Evolutionary conservation across 768 basidiomycete species (phyloP).

Genomic region (Lactarius sanguifluus): DNA sequence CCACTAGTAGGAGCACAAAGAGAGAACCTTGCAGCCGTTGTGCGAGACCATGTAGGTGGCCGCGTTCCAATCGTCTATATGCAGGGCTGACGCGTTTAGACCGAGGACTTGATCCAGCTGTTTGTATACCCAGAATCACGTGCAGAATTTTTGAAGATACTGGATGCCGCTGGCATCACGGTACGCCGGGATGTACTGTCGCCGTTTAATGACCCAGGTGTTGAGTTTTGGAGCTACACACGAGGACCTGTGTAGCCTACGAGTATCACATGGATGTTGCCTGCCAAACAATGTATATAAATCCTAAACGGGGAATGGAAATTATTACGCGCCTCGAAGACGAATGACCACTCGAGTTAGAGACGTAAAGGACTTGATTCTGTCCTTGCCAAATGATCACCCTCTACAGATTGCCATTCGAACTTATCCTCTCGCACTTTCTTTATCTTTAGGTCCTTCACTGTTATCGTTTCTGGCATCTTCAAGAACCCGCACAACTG

Average conservation of each 20-base stretch:
- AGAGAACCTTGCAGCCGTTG: constrained; percentile 49
- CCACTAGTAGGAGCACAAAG: constrained; percentile 11
- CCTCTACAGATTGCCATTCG: constrained; percentile 59
- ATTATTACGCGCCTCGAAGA: not conserved
- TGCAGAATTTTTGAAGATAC: constrained; percentile 57
- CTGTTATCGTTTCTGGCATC: constrained; percentile 54
- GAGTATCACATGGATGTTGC: not conserved
- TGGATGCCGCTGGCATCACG: constrained; percentile 42
- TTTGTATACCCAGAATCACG: constrained; percentile 80
- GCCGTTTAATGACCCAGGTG: constrained; percentile 28
- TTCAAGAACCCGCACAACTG: constrained; percentile 31
- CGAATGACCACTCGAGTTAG: not conserved
- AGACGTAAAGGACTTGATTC: constrained; percentile 9
- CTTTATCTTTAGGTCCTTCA: constrained; percentile 65
- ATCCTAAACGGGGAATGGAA: not conserved
- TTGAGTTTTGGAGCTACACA: constrained; percentile 73
- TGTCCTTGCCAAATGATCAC: constrained; percentile 39
- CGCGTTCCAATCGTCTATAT: not conserved
- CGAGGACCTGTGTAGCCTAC: not conserved
- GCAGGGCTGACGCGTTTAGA: constrained; percentile 40
- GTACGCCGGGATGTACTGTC: constrained; percentile 37
- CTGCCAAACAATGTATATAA: constrained; percentile 9
- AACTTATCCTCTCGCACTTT: constrained; percentile 65
- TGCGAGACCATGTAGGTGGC: constrained; percentile 60
- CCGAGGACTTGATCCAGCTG: constrained; percentile 50